Base-by-base conservation (phyloP, 257 asterid species). In the Phtheirospermum japonicum region DNA sequence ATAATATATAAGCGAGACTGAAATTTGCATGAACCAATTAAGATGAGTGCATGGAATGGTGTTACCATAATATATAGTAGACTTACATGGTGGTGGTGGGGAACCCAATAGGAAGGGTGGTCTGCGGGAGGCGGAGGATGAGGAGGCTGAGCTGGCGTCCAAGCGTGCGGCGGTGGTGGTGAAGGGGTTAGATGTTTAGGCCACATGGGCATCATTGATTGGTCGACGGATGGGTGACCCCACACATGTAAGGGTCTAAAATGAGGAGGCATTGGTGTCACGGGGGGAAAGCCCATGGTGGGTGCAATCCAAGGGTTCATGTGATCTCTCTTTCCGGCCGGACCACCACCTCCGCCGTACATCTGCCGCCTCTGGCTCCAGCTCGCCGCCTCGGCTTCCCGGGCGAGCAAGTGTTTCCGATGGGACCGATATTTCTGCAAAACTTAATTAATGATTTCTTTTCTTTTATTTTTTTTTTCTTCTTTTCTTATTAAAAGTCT, bases 201-300 rank as follows among this genome's bases (percentile, higher is more conserved):
- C 98, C 98, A 91, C 51, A 77, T 69, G 80, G 85, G 86, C 80
- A 81, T 68, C 61, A 76, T 10, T 43, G 98, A 77, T 73, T 86
- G 98, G 89, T 80, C 87, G 73, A 79, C 71, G 8, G 93, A 74
- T 64, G 98, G 98, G 43, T 92, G 97, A 50, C 98, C 98, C 98
- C 97, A 92, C 30, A 92, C 98, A 50, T 92, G 97, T 42, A 92
- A 72, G 56, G 95, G 97, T 83, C 97, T 83, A 63, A 81, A 81
- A 75, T 80, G 95, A 61, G 87, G 81, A 61, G 87, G 81, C 76
- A 75, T 51, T 3, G 85, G 85, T 20, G 82, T 46, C 76, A 78
- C 75, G 7, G 85, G 98, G 57, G 90, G 81, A 55, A 87, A 87
- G 3, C 95, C 95, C 67, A 86, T 77, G 5, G 90, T 80, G 8